These are phyloP conservation scores for Penicillium psychrofluorescens DNA, from an alignment of 495 filamentous ascomycete genomes.

Conservation along the genomic window DNA sequence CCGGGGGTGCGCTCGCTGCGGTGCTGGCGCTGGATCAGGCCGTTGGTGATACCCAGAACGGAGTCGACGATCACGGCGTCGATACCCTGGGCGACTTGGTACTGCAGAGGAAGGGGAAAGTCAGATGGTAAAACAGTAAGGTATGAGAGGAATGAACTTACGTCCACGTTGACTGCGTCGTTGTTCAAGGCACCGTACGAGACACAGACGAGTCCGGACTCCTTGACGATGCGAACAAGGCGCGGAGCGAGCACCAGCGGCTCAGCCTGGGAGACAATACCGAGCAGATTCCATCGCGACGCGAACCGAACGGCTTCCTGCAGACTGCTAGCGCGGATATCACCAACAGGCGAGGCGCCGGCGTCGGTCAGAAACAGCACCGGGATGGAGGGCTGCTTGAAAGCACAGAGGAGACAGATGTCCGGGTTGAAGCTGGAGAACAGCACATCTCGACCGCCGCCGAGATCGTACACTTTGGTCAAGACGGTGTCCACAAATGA, in stretches of 20 bases:
- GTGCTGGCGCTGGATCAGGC: slow-evolving; percentile 45
- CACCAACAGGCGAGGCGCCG: slow-evolving; percentile 66
- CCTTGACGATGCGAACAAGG: slow-evolving; percentile 93
- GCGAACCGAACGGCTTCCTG: slow-evolving; percentile 96
- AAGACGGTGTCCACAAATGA: slow-evolving; percentile 94
- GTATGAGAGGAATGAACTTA: slow-evolving; percentile 33
- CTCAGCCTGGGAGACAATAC: slow-evolving; percentile 77
- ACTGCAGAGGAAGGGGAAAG: slow-evolving; percentile 29
- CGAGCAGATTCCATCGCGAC: slow-evolving; percentile 85
- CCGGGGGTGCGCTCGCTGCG: slow-evolving; percentile 21
- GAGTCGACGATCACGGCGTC: slow-evolving; percentile 96
- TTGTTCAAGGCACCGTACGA: slow-evolving; percentile 90
- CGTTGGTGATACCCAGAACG: slow-evolving; percentile 75
- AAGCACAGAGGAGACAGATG: slow-evolving; percentile 83
- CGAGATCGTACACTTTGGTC: slow-evolving; percentile 72
- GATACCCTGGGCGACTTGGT: slow-evolving; percentile 91
- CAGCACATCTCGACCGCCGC: slow-evolving; percentile 72
- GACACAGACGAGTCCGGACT: slow-evolving; percentile 90
- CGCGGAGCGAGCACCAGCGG: slow-evolving; percentile 81
- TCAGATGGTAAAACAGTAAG: background rate
- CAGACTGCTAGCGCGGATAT: slow-evolving; percentile 84
- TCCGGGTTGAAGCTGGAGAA: slow-evolving; percentile 98
- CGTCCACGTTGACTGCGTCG: slow-evolving; percentile 72
- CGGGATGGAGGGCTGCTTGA: slow-evolving; percentile 94
- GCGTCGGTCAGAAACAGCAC: slow-evolving; percentile 92